phyloP scores from a whole-genome alignment of 106 monocot genomes.

The Posidonia australis region DNA sequence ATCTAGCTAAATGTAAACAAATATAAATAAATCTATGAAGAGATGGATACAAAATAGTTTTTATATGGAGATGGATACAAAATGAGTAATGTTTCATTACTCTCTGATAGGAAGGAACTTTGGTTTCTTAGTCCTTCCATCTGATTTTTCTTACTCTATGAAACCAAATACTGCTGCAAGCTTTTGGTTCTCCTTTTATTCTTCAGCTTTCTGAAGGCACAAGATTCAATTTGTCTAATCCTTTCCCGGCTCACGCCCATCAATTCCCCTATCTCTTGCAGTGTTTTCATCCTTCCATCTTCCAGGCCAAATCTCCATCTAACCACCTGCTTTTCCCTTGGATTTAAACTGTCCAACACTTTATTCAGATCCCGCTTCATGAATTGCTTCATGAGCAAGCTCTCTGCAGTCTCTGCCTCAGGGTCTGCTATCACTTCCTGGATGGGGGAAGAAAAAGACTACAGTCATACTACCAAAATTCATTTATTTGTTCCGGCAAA shows the following conservation, averaged over 20 bases:
- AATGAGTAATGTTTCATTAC: too few species aligned
- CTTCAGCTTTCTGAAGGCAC: constrained; percentile 78
- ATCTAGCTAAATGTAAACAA: too few species aligned
- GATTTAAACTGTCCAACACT: constrained; percentile 56
- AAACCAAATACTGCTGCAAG: constrained; percentile 49
- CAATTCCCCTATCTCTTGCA: constrained; percentile 77
- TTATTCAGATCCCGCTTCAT: constrained; percentile 65
- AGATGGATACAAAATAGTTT: too few species aligned
- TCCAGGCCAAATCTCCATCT: constrained; percentile 77
- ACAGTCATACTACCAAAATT: too few species aligned
- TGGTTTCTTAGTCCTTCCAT: too few species aligned
- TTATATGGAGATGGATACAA: too few species aligned
- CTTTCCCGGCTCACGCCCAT: constrained; percentile 88
- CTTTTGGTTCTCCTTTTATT: constrained; percentile 66
- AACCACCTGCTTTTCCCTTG: constrained; percentile 68
- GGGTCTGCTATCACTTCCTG: constrained; percentile 83
- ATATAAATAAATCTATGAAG: too few species aligned
- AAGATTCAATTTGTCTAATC: constrained; percentile 78
- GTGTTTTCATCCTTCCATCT: constrained; percentile 70
- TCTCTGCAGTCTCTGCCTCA: constrained; percentile 53
- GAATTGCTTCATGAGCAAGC: constrained; percentile 57
- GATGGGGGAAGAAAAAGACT: too few species aligned
- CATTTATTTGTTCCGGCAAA: too few species aligned
- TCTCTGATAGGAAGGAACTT: too few species aligned
- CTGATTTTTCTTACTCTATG: too few species aligned